Evolutionary conservation across 2,329 filamentous ascomycete genomes (phyloP).

Genomic region (Tolypocladium guangdongense): DNA sequence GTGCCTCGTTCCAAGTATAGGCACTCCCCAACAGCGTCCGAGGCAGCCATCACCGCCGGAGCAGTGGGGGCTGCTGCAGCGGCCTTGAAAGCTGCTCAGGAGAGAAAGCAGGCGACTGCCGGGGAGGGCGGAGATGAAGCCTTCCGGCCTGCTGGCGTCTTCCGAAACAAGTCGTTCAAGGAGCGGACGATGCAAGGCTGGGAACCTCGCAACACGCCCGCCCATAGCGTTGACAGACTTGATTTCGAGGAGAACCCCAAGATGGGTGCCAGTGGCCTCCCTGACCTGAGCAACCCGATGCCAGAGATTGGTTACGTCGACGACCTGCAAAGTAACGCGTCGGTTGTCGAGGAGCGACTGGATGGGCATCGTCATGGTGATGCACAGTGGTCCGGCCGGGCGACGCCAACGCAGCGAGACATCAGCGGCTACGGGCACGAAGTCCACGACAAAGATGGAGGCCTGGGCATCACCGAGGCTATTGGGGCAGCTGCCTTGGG

Average conservation of each 20-base stretch:
- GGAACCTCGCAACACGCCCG: constrained; percentile 42
- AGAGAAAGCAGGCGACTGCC: constrained; percentile 27
- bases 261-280: constrained; percentile 60
- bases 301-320: constrained; percentile 63
- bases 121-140: constrained; percentile 24
- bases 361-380: constrained; percentile 31
- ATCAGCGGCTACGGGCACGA: constrained; percentile 16
- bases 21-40: constrained; percentile 44
- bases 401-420: constrained; percentile 33
- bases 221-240: constrained; percentile 48
- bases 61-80: constrained; percentile 43
- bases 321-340: constrained; percentile 74
- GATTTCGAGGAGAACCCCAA: constrained; percentile 40
- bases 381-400: constrained; percentile 44
- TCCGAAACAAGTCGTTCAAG: constrained; percentile 54
- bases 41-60: constrained; percentile 45
- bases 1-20: constrained; percentile 32
- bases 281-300: constrained; percentile 58
- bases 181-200: constrained; percentile 46
- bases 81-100: constrained; percentile 38
- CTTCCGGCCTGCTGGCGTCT: constrained; percentile 40
- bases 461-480: constrained; percentile 38
- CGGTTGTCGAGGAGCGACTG: constrained; percentile 65
- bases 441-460: constrained; percentile 20
- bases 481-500: constrained; percentile 43